phyloP scores from a whole-genome alignment of 2,329 filamentous ascomycete genomes.

The Fusarium clavum region DNA sequence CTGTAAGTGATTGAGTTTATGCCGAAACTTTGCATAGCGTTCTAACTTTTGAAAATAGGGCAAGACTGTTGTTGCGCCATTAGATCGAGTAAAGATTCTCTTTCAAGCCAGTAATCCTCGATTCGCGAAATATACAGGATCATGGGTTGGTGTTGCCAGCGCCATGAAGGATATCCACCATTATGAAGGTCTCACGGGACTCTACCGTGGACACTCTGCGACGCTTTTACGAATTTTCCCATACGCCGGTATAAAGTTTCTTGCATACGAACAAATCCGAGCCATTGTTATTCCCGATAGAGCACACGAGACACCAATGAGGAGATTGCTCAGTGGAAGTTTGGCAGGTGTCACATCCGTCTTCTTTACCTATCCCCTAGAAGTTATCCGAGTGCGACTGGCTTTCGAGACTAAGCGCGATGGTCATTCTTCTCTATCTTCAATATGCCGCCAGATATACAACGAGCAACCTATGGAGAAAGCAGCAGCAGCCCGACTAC shows the following conservation, averaged over 20 bases:
- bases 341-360: slow-evolving; percentile 89
- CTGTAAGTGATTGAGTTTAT: slow-evolving; percentile 67
- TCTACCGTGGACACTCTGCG: slow-evolving; percentile 94
- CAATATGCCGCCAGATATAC: slow-evolving; percentile 89
- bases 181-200: slow-evolving; percentile 77
- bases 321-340: slow-evolving; percentile 79
- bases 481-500: slow-evolving; percentile 46
- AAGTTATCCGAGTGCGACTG: slow-evolving; percentile 90
- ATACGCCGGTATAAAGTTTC: slow-evolving; percentile 97
- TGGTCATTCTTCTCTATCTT: slow-evolving; percentile 74
- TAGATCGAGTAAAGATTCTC: slow-evolving; percentile 98
- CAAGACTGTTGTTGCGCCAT: slow-evolving; percentile 93
- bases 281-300: slow-evolving; percentile 77
- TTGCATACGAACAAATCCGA: slow-evolving; percentile 97
- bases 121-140: slow-evolving; percentile 91
- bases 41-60: slow-evolving; percentile 65
- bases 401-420: slow-evolving; percentile 92
- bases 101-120: slow-evolving; percentile 96
- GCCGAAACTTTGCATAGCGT: background rate
- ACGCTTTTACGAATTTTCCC: slow-evolving; percentile 95
- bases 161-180: slow-evolving; percentile 87
- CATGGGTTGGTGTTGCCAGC: slow-evolving; percentile 84
- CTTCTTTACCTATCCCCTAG: slow-evolving; percentile 95
- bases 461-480: slow-evolving; percentile 70
- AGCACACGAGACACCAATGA: slow-evolving; percentile 81